Evolutionary conservation across 2,329 filamentous ascomycete genomes (phyloP), one percentile per base, ranked within the genome.

Genomic region (Colletotrichum filicis): DNA sequence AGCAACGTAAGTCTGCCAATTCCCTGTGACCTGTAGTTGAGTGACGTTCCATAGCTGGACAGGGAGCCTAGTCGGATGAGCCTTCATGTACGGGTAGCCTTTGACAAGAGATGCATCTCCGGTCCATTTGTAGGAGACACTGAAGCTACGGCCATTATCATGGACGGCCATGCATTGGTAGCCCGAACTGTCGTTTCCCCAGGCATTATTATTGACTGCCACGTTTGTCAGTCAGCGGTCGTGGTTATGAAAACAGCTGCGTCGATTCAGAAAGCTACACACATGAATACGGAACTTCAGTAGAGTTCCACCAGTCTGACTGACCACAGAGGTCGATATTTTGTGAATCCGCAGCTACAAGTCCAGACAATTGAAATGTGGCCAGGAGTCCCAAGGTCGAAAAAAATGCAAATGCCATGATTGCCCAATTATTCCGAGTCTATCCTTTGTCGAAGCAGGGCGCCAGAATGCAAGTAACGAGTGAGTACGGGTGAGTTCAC

Each of bases 251-350:
- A 12, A 57, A 8, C 22, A 46, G 22, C 52, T 22, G 32, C 22
- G 28, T 57, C 11, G 14, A 24, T 14, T 9, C 11, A 1, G 14
- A 19, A 2, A n/a, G 37, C 32, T 19, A 61, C 49, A 24, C n/a
- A 73, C 71, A 73, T 59, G 71, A 73, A 58, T 73, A 73, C 14
- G 71, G 71, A 24, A 73, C 71, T 11, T 70, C 67, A 9, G 71
- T 73, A 16, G 71, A 65, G 66, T 73, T 73, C 71, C 71, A 73
- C 55, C 68, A 68, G 56, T 73, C 71, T 19, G 71, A 73, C 37
- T 73, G 71, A 42, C 71, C 71, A 42, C 71, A 73, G 4, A 73
- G 71, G 32, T 42, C 55, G 66, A 73, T 32, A 22, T 73, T 67
- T 19, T 60, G 60, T 1, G 52, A 12, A 14, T 61, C 66, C n/a